phyloP scores from a whole-genome alignment of 306 rosid genomes.

The Mucuna pruriens region DNA sequence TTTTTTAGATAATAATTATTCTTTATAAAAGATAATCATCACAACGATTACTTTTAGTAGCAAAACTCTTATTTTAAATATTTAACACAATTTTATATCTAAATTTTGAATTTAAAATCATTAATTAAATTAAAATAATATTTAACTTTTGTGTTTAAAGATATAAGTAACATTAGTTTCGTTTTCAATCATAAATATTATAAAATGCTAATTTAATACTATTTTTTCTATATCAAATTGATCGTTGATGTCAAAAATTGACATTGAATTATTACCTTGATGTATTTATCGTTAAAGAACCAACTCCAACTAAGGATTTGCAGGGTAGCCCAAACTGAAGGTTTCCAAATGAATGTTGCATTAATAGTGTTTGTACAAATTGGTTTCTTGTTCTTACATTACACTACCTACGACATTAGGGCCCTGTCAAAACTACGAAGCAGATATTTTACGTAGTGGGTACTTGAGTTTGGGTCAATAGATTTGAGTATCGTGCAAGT shows the following conservation, averaged over 20 bases:
- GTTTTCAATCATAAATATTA: not conserved
- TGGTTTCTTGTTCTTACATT: not conserved
- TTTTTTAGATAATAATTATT: too few relatives aligned
- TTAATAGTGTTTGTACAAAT: not conserved
- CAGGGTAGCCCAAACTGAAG: not conserved
- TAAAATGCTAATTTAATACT: not conserved
- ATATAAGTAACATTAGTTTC: too few relatives aligned
- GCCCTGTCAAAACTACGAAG: not conserved
- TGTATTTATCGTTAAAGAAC: not conserved
- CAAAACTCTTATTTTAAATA: too few relatives aligned
- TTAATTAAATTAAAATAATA: too few relatives aligned
- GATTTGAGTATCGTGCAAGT: constrained; percentile 36
- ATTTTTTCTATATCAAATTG: not conserved
- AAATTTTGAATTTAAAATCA: too few relatives aligned
- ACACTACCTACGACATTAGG: not conserved
- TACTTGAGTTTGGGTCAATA: constrained; percentile 2
- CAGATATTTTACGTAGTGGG: not conserved
- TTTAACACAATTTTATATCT: too few relatives aligned
- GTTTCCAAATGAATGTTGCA: not conserved
- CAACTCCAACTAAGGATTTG: not conserved
- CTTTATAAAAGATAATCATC: too few relatives aligned
- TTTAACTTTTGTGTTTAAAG: too few relatives aligned
- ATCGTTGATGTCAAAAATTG: not conserved
- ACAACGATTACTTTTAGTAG: too few relatives aligned
- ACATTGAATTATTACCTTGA: not conserved